A percentile compares a stretch with the other conserved stretches of the same genome.
These are phyloP conservation scores for Neurospora cerealis DNA, from an alignment of 495 filamentous ascomycete genomes.

Conservation along the genomic window DNA sequence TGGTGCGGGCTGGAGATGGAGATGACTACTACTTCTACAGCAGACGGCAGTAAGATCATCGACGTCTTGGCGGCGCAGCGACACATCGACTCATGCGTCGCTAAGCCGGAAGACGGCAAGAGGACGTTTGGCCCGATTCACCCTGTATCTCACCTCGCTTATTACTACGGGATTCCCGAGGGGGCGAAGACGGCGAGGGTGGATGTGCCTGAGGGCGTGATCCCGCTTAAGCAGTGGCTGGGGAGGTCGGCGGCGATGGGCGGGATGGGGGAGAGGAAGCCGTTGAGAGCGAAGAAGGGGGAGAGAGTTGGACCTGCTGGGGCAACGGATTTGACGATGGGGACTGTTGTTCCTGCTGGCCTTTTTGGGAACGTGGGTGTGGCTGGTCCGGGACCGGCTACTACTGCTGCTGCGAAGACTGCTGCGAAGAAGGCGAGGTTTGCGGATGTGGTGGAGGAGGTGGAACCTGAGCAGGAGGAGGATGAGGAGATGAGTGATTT, in stretches of 20 bases:
- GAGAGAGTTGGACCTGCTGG: background rate
- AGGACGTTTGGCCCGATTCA: background rate
- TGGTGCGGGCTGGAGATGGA: slow-evolving; percentile 7
- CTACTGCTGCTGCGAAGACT: background rate
- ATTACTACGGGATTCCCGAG: background rate
- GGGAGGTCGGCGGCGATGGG: background rate
- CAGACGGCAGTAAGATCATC: background rate
- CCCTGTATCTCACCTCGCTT: background rate
- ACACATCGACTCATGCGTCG: background rate
- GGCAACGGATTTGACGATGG: background rate
- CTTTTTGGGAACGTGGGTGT: background rate
- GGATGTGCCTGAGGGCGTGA: background rate
- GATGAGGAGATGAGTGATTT: background rate
- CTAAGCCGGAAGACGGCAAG: background rate
- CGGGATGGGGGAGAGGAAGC: background rate
- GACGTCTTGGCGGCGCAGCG: background rate
- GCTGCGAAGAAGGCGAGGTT: background rate
- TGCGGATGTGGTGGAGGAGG: background rate
- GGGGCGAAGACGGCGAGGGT: background rate
- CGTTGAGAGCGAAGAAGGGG: background rate
- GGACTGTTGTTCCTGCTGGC: background rate
- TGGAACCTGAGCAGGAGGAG: background rate
- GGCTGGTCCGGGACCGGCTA: background rate
- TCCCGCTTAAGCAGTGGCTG: background rate
- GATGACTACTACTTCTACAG: background rate